Conservation (phyloP, 108 stramenopile genomes). For the Aurantiochytrium sp. region DNA sequence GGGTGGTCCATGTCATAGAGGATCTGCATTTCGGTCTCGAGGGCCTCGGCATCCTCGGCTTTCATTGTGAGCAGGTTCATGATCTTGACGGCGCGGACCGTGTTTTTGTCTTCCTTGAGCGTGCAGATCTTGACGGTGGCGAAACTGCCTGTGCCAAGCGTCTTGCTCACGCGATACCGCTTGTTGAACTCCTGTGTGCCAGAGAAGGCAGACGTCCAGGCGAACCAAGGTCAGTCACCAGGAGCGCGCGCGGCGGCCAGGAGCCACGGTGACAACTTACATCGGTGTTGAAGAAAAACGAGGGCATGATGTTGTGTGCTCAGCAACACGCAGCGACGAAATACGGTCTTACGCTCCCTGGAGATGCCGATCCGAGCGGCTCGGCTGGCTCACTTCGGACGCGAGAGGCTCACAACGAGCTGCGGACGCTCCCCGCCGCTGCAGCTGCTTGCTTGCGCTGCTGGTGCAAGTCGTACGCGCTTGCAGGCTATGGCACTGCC, state of each 20-base stretch:
- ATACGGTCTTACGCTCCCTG: no score
- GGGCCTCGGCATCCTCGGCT: slow-evolving; percentile 33
- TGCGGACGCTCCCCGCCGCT: no score
- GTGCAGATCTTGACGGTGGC: slow-evolving; percentile 40
- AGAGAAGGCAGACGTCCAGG: not conserved
- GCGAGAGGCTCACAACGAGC: no score
- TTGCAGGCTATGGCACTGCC: no score
- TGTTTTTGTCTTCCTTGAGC: slow-evolving; percentile 33
- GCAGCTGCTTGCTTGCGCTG: no score
- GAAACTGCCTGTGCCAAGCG: slow-evolving; percentile 39
- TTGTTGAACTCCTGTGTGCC: slow-evolving; percentile 17
- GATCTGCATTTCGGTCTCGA: slow-evolving; percentile 38
- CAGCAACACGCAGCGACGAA: no score
- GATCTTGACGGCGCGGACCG: slow-evolving; percentile 41
- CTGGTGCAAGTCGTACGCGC: no score
- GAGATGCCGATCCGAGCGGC: no score
- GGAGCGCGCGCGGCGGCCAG: not conserved
- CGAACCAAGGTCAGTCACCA: not conserved
- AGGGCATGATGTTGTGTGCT: not conserved
- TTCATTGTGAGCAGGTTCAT: slow-evolving; percentile 27
- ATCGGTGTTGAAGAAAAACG: slow-evolving; percentile 28
- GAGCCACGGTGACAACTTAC: not conserved
- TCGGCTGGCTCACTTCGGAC: no score
- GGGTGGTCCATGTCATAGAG: slow-evolving; percentile 38
- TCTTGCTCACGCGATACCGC: slow-evolving; percentile 34